Evolutionary conservation across 2,329 filamentous ascomycete species (phyloP).

Genomic region (Pestalotiopsis sp.): DNA sequence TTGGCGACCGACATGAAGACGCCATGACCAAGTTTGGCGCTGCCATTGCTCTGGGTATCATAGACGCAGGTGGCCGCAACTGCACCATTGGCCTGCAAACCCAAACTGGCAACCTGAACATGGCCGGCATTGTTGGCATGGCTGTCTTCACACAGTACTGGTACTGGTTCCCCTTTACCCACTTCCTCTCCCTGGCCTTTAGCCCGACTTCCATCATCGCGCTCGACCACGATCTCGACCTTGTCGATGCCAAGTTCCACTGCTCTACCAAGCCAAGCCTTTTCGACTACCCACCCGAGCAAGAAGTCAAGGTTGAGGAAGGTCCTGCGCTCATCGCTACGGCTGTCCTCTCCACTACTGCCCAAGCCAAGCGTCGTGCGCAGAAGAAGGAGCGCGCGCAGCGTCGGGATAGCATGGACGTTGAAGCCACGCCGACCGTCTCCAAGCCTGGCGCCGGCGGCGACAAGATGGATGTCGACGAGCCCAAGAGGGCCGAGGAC

Average conservation of each 20-base stretch:
- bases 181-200: slow-evolving; percentile 95
- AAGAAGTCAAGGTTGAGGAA: slow-evolving; percentile 93
- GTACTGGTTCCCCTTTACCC: slow-evolving; percentile 99
- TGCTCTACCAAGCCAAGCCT: slow-evolving; percentile 92
- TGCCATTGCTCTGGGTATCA: slow-evolving; percentile 91
- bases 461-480: slow-evolving; percentile 90
- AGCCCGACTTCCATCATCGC: slow-evolving; percentile 96
- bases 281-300: slow-evolving; percentile 97
- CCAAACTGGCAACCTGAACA: slow-evolving; percentile 97
- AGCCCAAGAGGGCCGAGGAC: slow-evolving; percentile 52
- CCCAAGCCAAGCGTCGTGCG: slow-evolving; percentile 92
- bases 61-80: slow-evolving; percentile 96
- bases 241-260: slow-evolving; percentile 93
- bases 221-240: slow-evolving; percentile 89
- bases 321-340: slow-evolving; percentile 93
- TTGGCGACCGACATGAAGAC: slow-evolving; percentile 94
- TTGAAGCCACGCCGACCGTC: slow-evolving; percentile 80
- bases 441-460: slow-evolving; percentile 43
- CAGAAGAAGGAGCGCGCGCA: slow-evolving; percentile 93
- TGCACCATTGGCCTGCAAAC: slow-evolving; percentile 98
- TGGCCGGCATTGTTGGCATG: slow-evolving; percentile 97
- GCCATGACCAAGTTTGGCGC: slow-evolving; percentile 99
- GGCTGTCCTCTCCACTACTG: slow-evolving; percentile 93
- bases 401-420: slow-evolving; percentile 91
- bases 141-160: slow-evolving; percentile 99